These are phyloP conservation scores for Microsporum canis DNA, from an alignment of 2,329 filamentous ascomycete genomes.

Conservation along the genomic window DNA sequence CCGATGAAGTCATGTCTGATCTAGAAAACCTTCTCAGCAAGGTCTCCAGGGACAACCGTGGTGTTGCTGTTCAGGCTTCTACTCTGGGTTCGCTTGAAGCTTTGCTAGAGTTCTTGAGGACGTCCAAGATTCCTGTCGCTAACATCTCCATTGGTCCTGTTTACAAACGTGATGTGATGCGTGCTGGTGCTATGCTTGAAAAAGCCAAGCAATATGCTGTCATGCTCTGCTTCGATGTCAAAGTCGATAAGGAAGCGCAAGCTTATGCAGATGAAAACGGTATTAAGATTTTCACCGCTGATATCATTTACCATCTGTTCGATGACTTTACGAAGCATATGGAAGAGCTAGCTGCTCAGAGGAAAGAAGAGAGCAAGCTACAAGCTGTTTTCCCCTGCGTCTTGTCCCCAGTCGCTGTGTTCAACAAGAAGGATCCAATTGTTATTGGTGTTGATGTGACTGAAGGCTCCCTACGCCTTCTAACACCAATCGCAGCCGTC, in stretches of 20 bases:
- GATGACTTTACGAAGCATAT: slow-evolving; percentile 95
- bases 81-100: slow-evolving; percentile 95
- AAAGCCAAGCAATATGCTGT: slow-evolving; percentile 92
- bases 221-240: slow-evolving; percentile 99
- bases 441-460: slow-evolving; percentile 89
- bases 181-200: slow-evolving; percentile 86
- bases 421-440: slow-evolving; percentile 96
- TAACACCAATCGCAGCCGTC: slow-evolving; percentile 81
- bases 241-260: slow-evolving; percentile 92
- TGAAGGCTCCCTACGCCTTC: slow-evolving; percentile 76
- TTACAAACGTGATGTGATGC: slow-evolving; percentile 96
- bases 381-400: slow-evolving; percentile 95
- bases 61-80: slow-evolving; percentile 94
- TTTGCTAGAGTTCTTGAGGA: slow-evolving; percentile 86
- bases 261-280: slow-evolving; percentile 85
- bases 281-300: slow-evolving; percentile 95
- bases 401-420: slow-evolving; percentile 76
- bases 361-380: slow-evolving; percentile 94
- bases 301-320: slow-evolving; percentile 98
- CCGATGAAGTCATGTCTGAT: slow-evolving; percentile 93
- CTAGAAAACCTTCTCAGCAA: slow-evolving; percentile 81
- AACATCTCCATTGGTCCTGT: slow-evolving; percentile 97
- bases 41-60: slow-evolving; percentile 81
- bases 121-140: slow-evolving; percentile 91
- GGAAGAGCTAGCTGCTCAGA: slow-evolving; percentile 72